Evolutionary conservation across 2,329 filamentous ascomycete species (phyloP), one percentile per base, ranked within the genome.

Genomic region (Fusarium protoensiforme): DNA sequence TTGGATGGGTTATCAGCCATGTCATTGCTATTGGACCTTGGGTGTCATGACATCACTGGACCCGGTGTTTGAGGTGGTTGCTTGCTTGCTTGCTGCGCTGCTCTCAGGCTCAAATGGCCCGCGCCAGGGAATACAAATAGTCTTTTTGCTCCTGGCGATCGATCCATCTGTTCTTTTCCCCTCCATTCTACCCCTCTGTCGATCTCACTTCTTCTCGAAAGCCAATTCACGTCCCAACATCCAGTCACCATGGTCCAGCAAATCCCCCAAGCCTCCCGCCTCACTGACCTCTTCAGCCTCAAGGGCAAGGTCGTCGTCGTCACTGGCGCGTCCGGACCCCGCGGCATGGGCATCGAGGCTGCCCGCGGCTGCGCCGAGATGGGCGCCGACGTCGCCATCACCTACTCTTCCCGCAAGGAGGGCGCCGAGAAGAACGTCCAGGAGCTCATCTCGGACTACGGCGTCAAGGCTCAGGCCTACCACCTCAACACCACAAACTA

Each of bases 291-390:
- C 75, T 92, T 94, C 83, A 92, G 90, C 77, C 86, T 94, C 69
- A 92, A 92, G 83, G 91, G 92, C 76, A 92, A 92, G 83, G 92
- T 92, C 59, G 89, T 92, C 74, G 89, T 94, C 75, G 85, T 94
- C 69, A 92, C 91, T 6, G 92, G 92, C 67, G 91, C 91, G 14
- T 92, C 90, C 36, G 91, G 91, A 11, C 88, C 93, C 64, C 90
- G 89, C 38, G 92, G 92, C 70, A 93, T 94, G 82, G 92, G 92
- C 69, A 88, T 93, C 31, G 88, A 91, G 68, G 90, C 93, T 10
- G 92, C 91, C 18, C 87, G 91, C n/a, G 91, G 89, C 38, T 88
- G 90, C 60, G 92, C 92, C 56, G 92, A 94, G 83, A 89, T 92
- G 78, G 92, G 92, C 53, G 92, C 92, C 70, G 87, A 93, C 76